Evolutionary conservation across 257 asterid species (phyloP).

Genomic region (Solanum clarkiae): DNA sequence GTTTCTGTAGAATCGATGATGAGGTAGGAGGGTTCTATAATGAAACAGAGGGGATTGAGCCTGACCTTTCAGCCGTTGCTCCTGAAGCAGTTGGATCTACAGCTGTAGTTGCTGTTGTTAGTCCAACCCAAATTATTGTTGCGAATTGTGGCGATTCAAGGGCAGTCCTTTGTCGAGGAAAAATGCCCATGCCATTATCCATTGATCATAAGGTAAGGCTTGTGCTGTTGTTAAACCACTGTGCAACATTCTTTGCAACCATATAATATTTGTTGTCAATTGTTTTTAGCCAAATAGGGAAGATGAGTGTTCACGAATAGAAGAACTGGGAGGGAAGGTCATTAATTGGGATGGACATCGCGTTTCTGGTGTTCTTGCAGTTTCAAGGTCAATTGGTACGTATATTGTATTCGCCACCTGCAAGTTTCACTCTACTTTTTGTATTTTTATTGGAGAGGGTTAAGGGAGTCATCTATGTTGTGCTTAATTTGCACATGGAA

Average conservation of each 20-base stretch:
- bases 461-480: neutral
- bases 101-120: slow-evolving; percentile 68
- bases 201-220: slow-evolving; percentile 63
- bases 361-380: slow-evolving; percentile 68
- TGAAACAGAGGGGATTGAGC: slow-evolving; percentile 2
- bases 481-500: neutral
- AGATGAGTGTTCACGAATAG: slow-evolving; percentile 54
- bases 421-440: neutral
- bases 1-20: slow-evolving; percentile 63
- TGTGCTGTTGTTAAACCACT: neutral
- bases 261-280: neutral
- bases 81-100: slow-evolving; percentile 94
- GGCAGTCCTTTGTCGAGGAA: slow-evolving; percentile 69
- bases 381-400: slow-evolving; percentile 76
- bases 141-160: slow-evolving; percentile 95
- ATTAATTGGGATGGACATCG: slow-evolving; percentile 75
- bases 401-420: neutral
- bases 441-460: neutral
- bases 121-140: slow-evolving; percentile 59
- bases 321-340: slow-evolving; percentile 71
- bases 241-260: neutral
- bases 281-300: slow-evolving; percentile 53
- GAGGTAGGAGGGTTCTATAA: slow-evolving; percentile 55
- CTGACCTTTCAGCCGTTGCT: slow-evolving; percentile 30
- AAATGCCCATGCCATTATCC: slow-evolving; percentile 51